Conservation (phyloP, 2,329 filamentous ascomycete species). For the Sordariomycetes sp. region DNA sequence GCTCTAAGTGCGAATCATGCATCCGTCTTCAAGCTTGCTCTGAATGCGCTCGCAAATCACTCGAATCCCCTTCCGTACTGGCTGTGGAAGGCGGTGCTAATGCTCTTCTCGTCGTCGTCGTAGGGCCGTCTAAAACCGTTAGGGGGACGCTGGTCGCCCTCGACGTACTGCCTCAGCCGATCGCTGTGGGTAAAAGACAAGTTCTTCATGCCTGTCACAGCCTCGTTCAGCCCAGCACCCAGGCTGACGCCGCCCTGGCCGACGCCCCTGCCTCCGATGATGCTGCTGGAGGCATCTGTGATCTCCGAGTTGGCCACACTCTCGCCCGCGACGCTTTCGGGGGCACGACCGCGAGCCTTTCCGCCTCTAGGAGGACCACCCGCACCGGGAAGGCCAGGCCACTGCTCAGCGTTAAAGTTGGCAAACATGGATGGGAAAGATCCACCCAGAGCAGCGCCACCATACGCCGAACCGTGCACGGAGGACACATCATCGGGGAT, state of each 20-base stretch:
- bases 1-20: too few species aligned
- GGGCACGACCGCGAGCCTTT: slow-evolving; percentile 56
- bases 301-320: slow-evolving; percentile 87
- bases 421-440: slow-evolving; percentile 95
- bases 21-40: too few species aligned
- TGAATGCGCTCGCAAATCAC: slow-evolving; percentile 21
- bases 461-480: slow-evolving; percentile 84
- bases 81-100: slow-evolving; percentile 94
- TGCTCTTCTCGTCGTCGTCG: slow-evolving; percentile 92
- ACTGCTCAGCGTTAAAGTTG: slow-evolving; percentile 77
- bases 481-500: slow-evolving; percentile 97
- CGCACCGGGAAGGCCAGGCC: slow-evolving; percentile 73
- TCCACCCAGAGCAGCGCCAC: slow-evolving; percentile 62
- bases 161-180: slow-evolving; percentile 91
- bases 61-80: slow-evolving; percentile 65
- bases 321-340: slow-evolving; percentile 80
- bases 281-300: slow-evolving; percentile 73
- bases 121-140: slow-evolving; percentile 63
- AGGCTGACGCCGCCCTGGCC: slow-evolving; percentile 85
- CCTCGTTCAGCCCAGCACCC: slow-evolving; percentile 66
- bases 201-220: slow-evolving; percentile 55
- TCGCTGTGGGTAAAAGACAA: slow-evolving; percentile 56
- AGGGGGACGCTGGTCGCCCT: slow-evolving; percentile 64
- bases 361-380: slow-evolving; percentile 50
- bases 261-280: slow-evolving; percentile 65